Evolutionary conservation across 2,329 filamentous ascomycete genomes (phyloP).

Genomic region (Penicillium sp.): DNA sequence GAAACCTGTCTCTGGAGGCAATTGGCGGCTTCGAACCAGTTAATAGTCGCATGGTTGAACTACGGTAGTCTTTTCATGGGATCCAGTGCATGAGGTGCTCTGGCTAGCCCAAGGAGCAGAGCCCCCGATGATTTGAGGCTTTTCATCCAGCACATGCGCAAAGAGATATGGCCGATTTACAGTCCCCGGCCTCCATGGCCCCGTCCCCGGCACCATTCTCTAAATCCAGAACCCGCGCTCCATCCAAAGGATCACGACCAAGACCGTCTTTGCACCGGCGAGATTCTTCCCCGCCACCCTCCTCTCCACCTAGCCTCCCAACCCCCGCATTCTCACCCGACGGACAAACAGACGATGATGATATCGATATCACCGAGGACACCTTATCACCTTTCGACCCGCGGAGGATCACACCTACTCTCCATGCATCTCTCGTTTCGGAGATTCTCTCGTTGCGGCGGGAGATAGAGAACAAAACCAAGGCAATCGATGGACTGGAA

Average conservation of each 20-base stretch:
- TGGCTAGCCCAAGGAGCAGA: conserved; percentile 22
- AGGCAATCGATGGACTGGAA: conserved; percentile 82
- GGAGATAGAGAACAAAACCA: conserved; percentile 86
- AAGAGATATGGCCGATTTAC: conserved; percentile 38
- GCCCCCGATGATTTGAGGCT: conserved; percentile 17
- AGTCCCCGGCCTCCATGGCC: conserved; percentile 55
- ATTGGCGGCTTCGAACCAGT: background rate
- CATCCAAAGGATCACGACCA: conserved; percentile 46
- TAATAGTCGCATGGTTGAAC: conserved; percentile 19
- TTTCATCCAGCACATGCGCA: conserved; percentile 5
- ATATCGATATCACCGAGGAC: conserved; percentile 53
- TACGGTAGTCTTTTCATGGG: conserved; percentile 21
- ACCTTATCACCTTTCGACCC: conserved; percentile 77
- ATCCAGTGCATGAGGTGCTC: conserved; percentile 21
- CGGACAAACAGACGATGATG: conserved; percentile 37
- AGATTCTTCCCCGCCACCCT: conserved; percentile 63
- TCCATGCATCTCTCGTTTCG: conserved; percentile 91
- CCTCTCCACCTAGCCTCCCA: conserved; percentile 58
- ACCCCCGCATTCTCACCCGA: conserved; percentile 42
- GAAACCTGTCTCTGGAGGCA: background rate
- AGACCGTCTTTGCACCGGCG: conserved; percentile 63
- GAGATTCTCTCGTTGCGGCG: conserved; percentile 85
- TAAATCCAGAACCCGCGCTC: conserved; percentile 6
- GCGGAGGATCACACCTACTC: conserved; percentile 86
- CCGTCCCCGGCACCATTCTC: conserved; percentile 64